Conservation (phyloP, 2,329 filamentous ascomycete genomes). For the Fusarium burgessii region DNA sequence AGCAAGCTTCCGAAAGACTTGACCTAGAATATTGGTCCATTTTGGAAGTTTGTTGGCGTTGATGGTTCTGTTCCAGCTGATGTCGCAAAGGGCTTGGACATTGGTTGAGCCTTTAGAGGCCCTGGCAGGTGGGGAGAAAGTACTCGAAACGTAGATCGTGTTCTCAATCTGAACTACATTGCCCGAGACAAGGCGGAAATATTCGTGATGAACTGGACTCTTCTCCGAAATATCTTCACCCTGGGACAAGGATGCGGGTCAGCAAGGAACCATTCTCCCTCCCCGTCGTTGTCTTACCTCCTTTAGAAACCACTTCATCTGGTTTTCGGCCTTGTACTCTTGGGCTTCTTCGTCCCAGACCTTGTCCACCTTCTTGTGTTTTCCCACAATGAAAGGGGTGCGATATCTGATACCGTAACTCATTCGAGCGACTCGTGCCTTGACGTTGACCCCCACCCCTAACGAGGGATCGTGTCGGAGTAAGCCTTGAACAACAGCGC, state of each 20-base stretch:
- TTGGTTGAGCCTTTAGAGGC: rapidly evolving
- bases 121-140: neutral
- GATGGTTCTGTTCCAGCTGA: conserved; percentile 28
- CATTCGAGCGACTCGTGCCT: conserved; percentile 45
- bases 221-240: conserved; percentile 25
- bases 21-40: conserved; percentile 12
- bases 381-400: rapidly evolving
- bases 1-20: neutral
- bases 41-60: neutral
- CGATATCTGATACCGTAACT: conserved; percentile 41
- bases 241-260: neutral
- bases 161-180: rapidly evolving
- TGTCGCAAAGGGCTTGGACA: conserved; percentile 25
- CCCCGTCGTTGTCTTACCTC: conserved; percentile 10
- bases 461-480: neutral
- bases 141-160: neutral
- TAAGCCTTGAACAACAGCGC: conserved; percentile 48
- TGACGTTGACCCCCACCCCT: conserved; percentile 17
- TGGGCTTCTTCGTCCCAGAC: neutral
- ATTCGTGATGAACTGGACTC: neutral
- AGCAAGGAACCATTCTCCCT: neutral
- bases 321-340: neutral
- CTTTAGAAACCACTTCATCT: conserved; percentile 49
- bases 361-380: conserved; percentile 32
- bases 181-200: neutral